Base-by-base conservation (phyloP, 257 asterid species). In the Cinchona pubescens region DNA sequence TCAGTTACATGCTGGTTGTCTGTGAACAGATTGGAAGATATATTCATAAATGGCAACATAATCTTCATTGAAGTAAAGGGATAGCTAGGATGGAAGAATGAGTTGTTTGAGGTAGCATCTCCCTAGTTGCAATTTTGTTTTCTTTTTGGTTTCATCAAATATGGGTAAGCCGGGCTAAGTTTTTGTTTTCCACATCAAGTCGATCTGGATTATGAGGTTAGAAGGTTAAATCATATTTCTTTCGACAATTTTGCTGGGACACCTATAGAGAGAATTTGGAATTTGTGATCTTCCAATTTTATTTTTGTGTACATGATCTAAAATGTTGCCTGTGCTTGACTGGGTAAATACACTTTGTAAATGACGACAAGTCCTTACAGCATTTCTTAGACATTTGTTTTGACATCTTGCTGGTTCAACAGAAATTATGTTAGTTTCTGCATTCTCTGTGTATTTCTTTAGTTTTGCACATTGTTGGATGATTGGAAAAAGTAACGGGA, bases 351-450 rank as follows among this genome's bases (percentile, higher is more conserved):
- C 35, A 25, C 59, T 68, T 35, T 34, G 71, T 76, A 76, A 59
- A 76, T 77, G 70, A 60, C 11, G 49, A 27, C 2, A n/a, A 29
- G 29, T 42, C 58, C 35, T 12, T 11, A 2, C 53, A 29, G 45
- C 21, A 74, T 27, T 30, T 30, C 60, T 29, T 3, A 10, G 29
- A 21, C 9, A n/a, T 58, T 27, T n/a, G n/a, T 67, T 55, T 30
- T 55, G 56, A 76, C 9, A 62, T 48, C 13, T n/a, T 56, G 69
- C 61, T 60, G 3, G 25, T 29, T 27, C 0, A 7, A 43, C 0
- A 32, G 19, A 11, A 86, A 89, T 0, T 86, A 84, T 1, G 62
- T 25, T 1, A 7, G 74, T 48, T 16, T 16, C 74, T 69, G 30
- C 53, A 38, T 45, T 29, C 27, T n/a, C n/a, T n/a, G n/a, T n/a